Conservation (phyloP, 2,329 filamentous ascomycete genomes). For the Colletotrichum sp. region DNA sequence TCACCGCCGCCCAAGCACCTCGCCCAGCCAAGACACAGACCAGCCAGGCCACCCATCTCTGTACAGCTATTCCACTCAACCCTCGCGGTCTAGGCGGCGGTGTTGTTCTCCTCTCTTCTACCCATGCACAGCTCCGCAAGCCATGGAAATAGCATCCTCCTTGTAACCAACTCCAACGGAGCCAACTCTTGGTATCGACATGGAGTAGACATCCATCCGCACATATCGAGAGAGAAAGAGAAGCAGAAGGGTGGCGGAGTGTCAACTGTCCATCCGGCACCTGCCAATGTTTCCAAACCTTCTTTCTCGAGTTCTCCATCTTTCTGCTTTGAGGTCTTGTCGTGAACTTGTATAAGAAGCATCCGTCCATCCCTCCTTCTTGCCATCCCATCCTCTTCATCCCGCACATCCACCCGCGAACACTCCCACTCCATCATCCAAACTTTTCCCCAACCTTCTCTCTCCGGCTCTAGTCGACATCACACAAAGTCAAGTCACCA, state of each 20-base stretch:
- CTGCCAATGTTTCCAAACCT: neutral
- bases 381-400: conserved; percentile 1
- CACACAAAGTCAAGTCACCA: neutral
- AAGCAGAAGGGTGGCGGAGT: neutral
- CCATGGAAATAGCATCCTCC: conserved; percentile 8
- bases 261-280: neutral
- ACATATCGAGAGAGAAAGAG: neutral
- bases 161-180: neutral
- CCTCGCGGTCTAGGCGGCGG: neutral
- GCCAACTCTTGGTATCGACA: neutral
- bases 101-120: neutral
- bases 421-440: neutral
- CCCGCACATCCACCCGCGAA: neutral
- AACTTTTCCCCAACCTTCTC: neutral
- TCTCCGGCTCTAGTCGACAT: neutral
- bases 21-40: neutral
- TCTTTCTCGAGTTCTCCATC: neutral
- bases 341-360: conserved; percentile 4
- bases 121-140: neutral
- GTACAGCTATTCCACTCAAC: neutral
- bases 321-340: neutral
- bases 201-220: neutral
- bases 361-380: neutral
- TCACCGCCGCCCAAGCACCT: neutral
- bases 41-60: neutral